phyloP scores from a whole-genome alignment of 768 basidiomycete species.

The Auriscalpium microsporum region DNA sequence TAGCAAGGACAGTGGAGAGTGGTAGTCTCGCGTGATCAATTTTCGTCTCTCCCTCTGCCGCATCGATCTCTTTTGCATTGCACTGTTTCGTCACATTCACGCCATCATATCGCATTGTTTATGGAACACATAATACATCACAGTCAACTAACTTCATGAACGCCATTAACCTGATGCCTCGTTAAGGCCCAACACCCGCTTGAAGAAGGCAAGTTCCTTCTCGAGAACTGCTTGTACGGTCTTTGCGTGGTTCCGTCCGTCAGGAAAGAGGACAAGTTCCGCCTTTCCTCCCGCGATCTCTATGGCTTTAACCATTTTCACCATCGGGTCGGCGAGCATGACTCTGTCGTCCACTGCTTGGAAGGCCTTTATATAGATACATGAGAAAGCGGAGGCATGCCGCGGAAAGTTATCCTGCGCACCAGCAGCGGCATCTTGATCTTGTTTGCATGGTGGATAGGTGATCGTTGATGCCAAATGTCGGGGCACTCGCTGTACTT shows the following conservation, averaged over 20 bases:
- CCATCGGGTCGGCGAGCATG: slow-evolving; percentile 60
- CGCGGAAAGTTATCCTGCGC: background rate
- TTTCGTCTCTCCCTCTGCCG: too few relatives aligned
- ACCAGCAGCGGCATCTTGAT: slow-evolving; percentile 60
- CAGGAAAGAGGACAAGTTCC: slow-evolving; percentile 46
- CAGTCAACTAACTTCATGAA: too few relatives aligned
- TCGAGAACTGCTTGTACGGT: slow-evolving; percentile 46
- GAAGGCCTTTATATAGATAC: slow-evolving; percentile 40
- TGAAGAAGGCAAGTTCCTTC: slow-evolving; percentile 45
- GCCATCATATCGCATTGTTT: too few relatives aligned
- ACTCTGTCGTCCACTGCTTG: slow-evolving; percentile 56
- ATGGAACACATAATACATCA: too few relatives aligned
- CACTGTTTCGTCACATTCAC: too few relatives aligned
- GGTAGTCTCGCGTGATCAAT: too few relatives aligned
- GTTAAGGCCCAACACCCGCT: slow-evolving; percentile 26
- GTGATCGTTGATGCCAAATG: slow-evolving; percentile 50
- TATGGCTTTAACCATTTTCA: slow-evolving; percentile 46
- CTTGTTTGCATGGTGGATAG: slow-evolving; percentile 48
- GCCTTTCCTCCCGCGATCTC: slow-evolving; percentile 40
- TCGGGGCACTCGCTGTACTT: slow-evolving; percentile 40
- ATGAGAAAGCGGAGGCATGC: background rate
- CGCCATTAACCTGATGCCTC: background rate
- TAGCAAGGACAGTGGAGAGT: too few relatives aligned
- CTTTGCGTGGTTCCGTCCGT: slow-evolving; percentile 46
- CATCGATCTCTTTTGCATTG: too few relatives aligned